Conservation (phyloP, 352 stramenopile genomes). For the Vaucheria bursata region DNA sequence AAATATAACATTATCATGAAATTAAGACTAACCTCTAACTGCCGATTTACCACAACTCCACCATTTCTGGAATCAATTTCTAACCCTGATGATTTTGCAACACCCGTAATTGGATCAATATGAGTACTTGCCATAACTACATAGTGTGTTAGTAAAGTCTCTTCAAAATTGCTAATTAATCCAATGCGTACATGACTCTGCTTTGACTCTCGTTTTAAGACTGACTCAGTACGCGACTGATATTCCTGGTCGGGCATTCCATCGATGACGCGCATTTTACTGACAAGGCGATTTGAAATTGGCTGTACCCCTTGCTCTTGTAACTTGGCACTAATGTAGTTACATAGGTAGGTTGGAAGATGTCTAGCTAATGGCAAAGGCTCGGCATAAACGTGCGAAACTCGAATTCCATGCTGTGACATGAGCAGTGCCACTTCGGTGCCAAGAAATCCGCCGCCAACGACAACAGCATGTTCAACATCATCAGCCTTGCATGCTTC, state of each 20-base stretch:
- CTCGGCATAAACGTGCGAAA: conserved; percentile 49
- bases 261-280: conserved; percentile 51
- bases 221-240: background rate
- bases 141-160: conserved; percentile 66
- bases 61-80: conserved; percentile 72
- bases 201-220: background rate
- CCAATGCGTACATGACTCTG: conserved; percentile 50
- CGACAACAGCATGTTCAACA: conserved; percentile 60
- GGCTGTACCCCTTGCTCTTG: conserved; percentile 57
- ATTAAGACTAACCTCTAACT: conserved; percentile 55
- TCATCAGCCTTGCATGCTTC: conserved; percentile 61
- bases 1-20: too few species aligned
- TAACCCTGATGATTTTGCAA: conserved; percentile 60
- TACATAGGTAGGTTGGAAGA: conserved; percentile 65
- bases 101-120: conserved; percentile 65
- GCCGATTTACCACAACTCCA: conserved; percentile 71
- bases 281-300: conserved; percentile 63
- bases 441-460: conserved; percentile 73
- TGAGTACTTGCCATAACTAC: conserved; percentile 75
- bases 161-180: conserved; percentile 61
- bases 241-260: background rate
- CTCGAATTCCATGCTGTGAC: conserved; percentile 10
- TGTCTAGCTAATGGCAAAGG: conserved; percentile 52
- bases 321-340: conserved; percentile 58
- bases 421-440: conserved; percentile 60